These are phyloP conservation scores for Coemansia sp. DNA, from an alignment of 192 early-diverging fungal genomes.

Conservation along the genomic window DNA sequence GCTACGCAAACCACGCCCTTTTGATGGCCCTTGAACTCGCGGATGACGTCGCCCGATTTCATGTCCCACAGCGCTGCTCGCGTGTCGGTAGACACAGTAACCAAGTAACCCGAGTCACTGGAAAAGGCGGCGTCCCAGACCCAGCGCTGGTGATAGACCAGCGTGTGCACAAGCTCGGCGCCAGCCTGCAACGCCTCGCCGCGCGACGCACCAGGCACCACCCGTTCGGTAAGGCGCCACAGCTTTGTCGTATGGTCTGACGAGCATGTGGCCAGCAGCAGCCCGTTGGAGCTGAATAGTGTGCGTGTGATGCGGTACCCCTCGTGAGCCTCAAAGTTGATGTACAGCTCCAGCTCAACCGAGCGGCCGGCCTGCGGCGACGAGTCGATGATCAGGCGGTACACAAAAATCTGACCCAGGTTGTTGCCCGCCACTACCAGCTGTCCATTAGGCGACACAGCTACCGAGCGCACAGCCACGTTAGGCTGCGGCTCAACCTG, in stretches of 20 bases:
- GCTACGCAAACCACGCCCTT: slow-evolving; percentile 53
- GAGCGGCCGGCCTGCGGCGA: slow-evolving; percentile 42
- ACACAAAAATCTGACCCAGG: slow-evolving; percentile 47
- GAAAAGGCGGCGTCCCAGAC: slow-evolving; percentile 55
- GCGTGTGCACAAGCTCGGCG: slow-evolving; percentile 36
- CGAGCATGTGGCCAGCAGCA: slow-evolving; percentile 48
- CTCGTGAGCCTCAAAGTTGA: slow-evolving; percentile 52
- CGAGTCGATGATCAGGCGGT: slow-evolving; percentile 44
- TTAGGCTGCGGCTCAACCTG: slow-evolving; percentile 41
- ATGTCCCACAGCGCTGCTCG: slow-evolving; percentile 51
- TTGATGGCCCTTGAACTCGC: slow-evolving; percentile 54
- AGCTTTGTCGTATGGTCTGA: slow-evolving; percentile 47
- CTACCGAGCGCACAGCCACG: slow-evolving; percentile 40
- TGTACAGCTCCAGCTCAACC: slow-evolving; percentile 46
- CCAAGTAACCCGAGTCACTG: slow-evolving; percentile 50
- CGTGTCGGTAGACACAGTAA: slow-evolving; percentile 53
- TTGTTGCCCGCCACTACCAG: slow-evolving; percentile 52
- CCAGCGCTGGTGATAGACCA: slow-evolving; percentile 49
- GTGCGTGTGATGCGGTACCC: slow-evolving; percentile 36
- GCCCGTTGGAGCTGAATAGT: slow-evolving; percentile 37
- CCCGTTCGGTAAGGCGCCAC: slow-evolving; percentile 44
- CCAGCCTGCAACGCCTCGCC: slow-evolving; percentile 27
- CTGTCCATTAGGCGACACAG: slow-evolving; percentile 48
- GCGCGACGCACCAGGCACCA: slow-evolving; percentile 2
- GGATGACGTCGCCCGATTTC: slow-evolving; percentile 38